A percentile compares a stretch with the other conserved stretches of the same genome.
Conservation (phyloP, 805 yeast genomes). For the Myxozyma monticola region DNA sequence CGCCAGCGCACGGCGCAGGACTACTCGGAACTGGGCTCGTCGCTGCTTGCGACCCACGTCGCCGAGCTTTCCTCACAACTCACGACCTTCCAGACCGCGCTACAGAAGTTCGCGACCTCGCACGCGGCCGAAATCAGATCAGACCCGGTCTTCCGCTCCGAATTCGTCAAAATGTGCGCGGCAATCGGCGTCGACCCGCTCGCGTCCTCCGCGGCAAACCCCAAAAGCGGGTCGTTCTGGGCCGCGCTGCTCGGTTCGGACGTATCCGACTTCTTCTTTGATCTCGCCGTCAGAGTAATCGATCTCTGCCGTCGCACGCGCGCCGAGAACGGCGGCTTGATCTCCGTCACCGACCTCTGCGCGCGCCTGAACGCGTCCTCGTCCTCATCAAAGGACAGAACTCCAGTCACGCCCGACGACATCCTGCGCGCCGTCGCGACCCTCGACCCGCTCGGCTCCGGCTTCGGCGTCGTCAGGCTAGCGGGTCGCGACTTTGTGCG, state of each 20-base stretch:
- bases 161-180: constrained; percentile 73
- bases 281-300: constrained; percentile 69
- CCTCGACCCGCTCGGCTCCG: constrained; percentile 64
- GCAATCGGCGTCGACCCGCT: constrained; percentile 85
- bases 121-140: constrained; percentile 66
- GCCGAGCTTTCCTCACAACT: constrained; percentile 69
- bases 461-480: constrained; percentile 62
- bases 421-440: constrained; percentile 55
- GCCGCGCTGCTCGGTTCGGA: constrained; percentile 41
- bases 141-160: constrained; percentile 64
- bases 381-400: neutral
- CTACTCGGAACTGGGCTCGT: constrained; percentile 53
- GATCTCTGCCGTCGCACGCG: constrained; percentile 72
- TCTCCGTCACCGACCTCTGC: constrained; percentile 58
- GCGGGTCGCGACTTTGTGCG: constrained; percentile 58
- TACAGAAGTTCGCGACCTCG: constrained; percentile 70
- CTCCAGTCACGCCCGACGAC: constrained; percentile 48
- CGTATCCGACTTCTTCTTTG: constrained; percentile 58
- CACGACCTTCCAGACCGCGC: constrained; percentile 71
- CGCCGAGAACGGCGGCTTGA: constrained; percentile 78
- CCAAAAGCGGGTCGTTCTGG: constrained; percentile 39
- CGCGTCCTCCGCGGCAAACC: constrained; percentile 37
- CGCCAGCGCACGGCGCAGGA: constrained; percentile 42
- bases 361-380: constrained; percentile 31
- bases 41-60: constrained; percentile 54